Percentiles rank a stretch among this genome's conserved stretches.
Conservation (phyloP, 2,329 filamentous ascomycete genomes). For the Mariannaea elegans region DNA sequence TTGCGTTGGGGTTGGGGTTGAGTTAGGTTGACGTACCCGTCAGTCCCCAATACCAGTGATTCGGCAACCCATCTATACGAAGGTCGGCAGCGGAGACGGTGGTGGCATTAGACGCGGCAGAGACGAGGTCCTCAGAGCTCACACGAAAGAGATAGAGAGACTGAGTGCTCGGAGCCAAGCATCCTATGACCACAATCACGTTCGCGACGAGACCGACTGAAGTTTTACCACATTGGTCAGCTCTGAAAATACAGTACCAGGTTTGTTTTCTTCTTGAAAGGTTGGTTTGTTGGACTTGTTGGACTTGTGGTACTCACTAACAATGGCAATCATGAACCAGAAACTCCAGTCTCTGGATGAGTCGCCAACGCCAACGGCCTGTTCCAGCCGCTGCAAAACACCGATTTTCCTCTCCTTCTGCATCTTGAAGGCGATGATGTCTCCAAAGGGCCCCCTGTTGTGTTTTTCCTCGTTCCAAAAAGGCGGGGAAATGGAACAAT, state of each 20-base stretch:
- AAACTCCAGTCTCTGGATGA: conserved; percentile 16
- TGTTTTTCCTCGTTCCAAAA: too few relatives aligned
- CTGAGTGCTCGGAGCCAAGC: conserved; percentile 18
- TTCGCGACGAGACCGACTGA: conserved; percentile 24
- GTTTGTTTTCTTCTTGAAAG: too few relatives aligned
- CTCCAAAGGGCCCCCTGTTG: too few relatives aligned
- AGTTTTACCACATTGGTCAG: neutral
- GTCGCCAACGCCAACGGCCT: conserved; percentile 21
- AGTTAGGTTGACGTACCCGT: conserved; percentile 11
- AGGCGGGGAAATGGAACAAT: neutral
- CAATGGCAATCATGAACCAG: conserved; percentile 28
- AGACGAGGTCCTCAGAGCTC: conserved; percentile 20
- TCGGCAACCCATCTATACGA: conserved; percentile 18
- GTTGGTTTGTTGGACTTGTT: too few relatives aligned
- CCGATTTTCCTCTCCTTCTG: conserved; percentile 1
- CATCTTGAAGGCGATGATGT: too few relatives aligned
- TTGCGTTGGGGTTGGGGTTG: too few relatives aligned
- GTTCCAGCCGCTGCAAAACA: conserved; percentile 4
- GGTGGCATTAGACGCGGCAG: conserved; percentile 20
- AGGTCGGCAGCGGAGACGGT: conserved; percentile 9
- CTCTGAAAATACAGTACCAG: too few relatives aligned
- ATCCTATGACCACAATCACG: conserved; percentile 21
- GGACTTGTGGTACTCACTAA: conserved; percentile 3
- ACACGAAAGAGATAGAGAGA: conserved; percentile 28
- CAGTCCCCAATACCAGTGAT: conserved; percentile 30